These are phyloP conservation scores for Penicillium sp. DNA, from an alignment of 2,329 filamentous ascomycete species.

Conservation along the genomic window DNA sequence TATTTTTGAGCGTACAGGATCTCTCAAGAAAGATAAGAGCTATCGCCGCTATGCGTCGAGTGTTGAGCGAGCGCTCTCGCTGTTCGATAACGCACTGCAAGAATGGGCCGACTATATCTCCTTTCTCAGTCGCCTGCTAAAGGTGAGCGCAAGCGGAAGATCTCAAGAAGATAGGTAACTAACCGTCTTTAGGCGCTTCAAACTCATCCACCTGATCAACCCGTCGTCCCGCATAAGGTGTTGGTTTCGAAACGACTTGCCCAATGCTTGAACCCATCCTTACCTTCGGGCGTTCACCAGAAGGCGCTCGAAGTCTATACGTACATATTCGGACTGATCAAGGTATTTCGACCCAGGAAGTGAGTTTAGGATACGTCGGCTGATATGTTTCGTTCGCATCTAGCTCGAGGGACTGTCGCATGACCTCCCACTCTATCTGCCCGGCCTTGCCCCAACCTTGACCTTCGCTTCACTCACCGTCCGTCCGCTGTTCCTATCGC, in stretches of 20 bases:
- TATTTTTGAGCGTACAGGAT: constrained; percentile 33
- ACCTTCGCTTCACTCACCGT: constrained; percentile 95
- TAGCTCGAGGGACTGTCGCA: constrained; percentile 74
- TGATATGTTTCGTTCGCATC: constrained; percentile 26
- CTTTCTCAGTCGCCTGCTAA: constrained; percentile 87
- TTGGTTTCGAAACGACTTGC: constrained; percentile 87
- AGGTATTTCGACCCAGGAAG: constrained; percentile 54
- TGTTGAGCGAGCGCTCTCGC: constrained; percentile 82
- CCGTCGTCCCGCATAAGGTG: constrained; percentile 78
- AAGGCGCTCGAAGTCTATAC: constrained; percentile 94
- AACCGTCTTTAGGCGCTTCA: constrained; percentile 73
- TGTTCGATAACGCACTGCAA: constrained; percentile 92
- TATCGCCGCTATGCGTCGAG: constrained; percentile 89
- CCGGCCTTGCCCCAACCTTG: constrained; percentile 84
- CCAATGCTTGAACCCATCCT: constrained; percentile 90
- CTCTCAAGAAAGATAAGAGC: constrained; percentile 63
- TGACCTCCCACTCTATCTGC: constrained; percentile 86
- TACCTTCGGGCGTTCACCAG: constrained; percentile 96
- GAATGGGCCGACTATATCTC: constrained; percentile 99
- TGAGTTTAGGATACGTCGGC: constrained; percentile 7
- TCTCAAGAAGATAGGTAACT: background rate
- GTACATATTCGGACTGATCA: constrained; percentile 86
- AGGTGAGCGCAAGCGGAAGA: constrained; percentile 60
- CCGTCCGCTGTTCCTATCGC: constrained; percentile 79
- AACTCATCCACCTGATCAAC: constrained; percentile 74